A percentile compares a stretch with the other conserved stretches of the same genome.
Evolutionary conservation across 2,329 filamentous ascomycete genomes (phyloP).

Genomic region (Seiridium cupressi): DNA sequence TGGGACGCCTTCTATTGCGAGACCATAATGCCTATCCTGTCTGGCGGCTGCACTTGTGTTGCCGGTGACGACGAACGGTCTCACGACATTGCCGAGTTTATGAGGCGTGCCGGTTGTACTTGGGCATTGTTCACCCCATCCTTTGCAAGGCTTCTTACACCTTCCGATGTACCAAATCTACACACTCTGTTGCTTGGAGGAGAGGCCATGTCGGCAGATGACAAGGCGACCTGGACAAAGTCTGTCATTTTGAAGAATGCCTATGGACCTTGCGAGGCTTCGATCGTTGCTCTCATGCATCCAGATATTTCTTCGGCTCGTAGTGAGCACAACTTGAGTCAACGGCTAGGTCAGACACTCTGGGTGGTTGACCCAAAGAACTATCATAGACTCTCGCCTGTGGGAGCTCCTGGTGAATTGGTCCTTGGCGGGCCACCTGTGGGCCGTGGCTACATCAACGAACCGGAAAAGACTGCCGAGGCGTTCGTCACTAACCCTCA

Average conservation of each 20-base stretch:
- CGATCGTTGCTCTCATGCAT: slow-evolving; percentile 5
- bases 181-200: slow-evolving; percentile 8
- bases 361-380: slow-evolving; percentile 15
- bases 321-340: slow-evolving; percentile 5
- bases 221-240: slow-evolving; percentile 4
- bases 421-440: slow-evolving; percentile 27
- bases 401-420: slow-evolving; percentile 9
- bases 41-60: slow-evolving; percentile 7
- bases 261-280: slow-evolving; percentile 9
- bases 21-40: slow-evolving; percentile 14
- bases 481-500: slow-evolving; percentile 33
- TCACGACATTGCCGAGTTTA: not conserved
- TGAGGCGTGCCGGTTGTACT: slow-evolving; percentile 1
- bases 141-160: slow-evolving; percentile 1
- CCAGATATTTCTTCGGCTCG: not conserved
- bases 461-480: slow-evolving; percentile 34
- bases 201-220: slow-evolving; percentile 6
- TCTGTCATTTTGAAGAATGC: slow-evolving; percentile 6
- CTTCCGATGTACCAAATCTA: slow-evolving; percentile 8
- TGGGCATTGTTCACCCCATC: slow-evolving; percentile 7
- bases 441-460: slow-evolving; percentile 38
- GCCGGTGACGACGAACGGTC: slow-evolving; percentile 1
- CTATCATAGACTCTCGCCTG: slow-evolving; percentile 12
- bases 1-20: slow-evolving; percentile 32
- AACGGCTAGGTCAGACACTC: slow-evolving; percentile 4